phyloP scores from a whole-genome alignment of 1,284 basidiomycete species.

The Irpex sp. region DNA sequence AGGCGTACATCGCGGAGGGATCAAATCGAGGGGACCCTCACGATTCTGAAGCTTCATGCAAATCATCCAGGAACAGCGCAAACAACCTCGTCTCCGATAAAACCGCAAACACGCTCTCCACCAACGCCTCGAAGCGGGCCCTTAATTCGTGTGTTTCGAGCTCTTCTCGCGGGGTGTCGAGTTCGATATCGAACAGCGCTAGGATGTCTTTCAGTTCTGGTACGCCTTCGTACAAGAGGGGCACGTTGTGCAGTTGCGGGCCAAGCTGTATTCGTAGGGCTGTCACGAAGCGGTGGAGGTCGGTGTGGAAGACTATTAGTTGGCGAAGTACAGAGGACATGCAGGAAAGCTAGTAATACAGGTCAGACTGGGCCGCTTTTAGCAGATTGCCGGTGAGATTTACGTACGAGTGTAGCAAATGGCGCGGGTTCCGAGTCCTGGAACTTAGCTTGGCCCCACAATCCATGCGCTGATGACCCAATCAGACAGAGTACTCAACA shows the following conservation, averaged over 20 bases:
- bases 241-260: slow-evolving; percentile 63
- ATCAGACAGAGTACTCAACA: slow-evolving; percentile 5
- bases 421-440: slow-evolving; percentile 59
- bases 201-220: slow-evolving; percentile 65
- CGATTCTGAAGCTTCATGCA: slow-evolving; percentile 71
- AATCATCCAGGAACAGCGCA: slow-evolving; percentile 66
- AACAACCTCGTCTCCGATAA: slow-evolving; percentile 65
- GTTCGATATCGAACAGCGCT: slow-evolving; percentile 46
- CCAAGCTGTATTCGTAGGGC: slow-evolving; percentile 56
- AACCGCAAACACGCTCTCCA: slow-evolving; percentile 64
- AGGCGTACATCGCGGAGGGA: background rate
- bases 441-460: slow-evolving; percentile 75
- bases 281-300: slow-evolving; percentile 62
- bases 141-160: slow-evolving; percentile 57
- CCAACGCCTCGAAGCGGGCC: slow-evolving; percentile 62
- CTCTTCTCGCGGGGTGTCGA: slow-evolving; percentile 49
- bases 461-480: slow-evolving; percentile 48
- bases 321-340: slow-evolving; percentile 67
- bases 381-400: background rate
- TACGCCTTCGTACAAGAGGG: slow-evolving; percentile 63
- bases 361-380: slow-evolving; percentile 1
- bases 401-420: slow-evolving; percentile 58
- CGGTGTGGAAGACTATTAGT: slow-evolving; percentile 67
- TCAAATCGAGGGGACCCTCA: slow-evolving; percentile 28
- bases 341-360: slow-evolving; percentile 47